Conservation (phyloP, 2,329 filamentous ascomycete species). For the Coniochaeta pulveracea region DNA sequence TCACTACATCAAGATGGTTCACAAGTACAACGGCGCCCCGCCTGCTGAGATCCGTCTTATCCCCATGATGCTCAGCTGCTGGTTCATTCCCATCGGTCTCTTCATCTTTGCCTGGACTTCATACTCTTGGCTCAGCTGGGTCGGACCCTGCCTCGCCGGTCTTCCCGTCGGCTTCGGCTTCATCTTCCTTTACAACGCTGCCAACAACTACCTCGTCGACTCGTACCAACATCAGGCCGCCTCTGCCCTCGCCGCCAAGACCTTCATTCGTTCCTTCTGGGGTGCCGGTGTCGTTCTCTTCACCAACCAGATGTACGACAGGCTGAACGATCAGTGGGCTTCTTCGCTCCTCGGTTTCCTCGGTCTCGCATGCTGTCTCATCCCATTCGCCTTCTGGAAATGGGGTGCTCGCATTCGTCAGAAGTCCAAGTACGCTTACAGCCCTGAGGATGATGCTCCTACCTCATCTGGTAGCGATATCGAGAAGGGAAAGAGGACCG, state of each 20-base stretch:
- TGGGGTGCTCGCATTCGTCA: slow-evolving; percentile 62
- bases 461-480: slow-evolving; percentile 18
- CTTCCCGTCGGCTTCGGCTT: slow-evolving; percentile 68
- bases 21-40: slow-evolving; percentile 57
- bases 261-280: slow-evolving; percentile 69
- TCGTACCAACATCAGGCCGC: slow-evolving; percentile 63
- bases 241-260: slow-evolving; percentile 72
- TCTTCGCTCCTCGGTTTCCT: slow-evolving; percentile 62
- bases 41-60: slow-evolving; percentile 70
- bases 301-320: slow-evolving; percentile 68
- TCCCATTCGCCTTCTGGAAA: slow-evolving; percentile 74
- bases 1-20: slow-evolving; percentile 58
- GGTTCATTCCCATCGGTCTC: slow-evolving; percentile 52
- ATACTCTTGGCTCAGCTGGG: slow-evolving; percentile 54
- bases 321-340: slow-evolving; percentile 67
- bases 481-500: slow-evolving; percentile 22
- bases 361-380: slow-evolving; percentile 65
- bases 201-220: slow-evolving; percentile 62
- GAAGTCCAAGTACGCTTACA: slow-evolving; percentile 63
- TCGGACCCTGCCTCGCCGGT: slow-evolving; percentile 60
- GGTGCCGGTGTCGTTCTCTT: slow-evolving; percentile 69
- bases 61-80: slow-evolving; percentile 71
- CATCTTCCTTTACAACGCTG: slow-evolving; percentile 73
- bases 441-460: slow-evolving; percentile 37
- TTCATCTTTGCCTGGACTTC: slow-evolving; percentile 53